Evolutionary conservation across 768 basidiomycete genomes (phyloP), one percentile per base, ranked within the genome.

Genomic region (Fomitopsis serialis): DNA sequence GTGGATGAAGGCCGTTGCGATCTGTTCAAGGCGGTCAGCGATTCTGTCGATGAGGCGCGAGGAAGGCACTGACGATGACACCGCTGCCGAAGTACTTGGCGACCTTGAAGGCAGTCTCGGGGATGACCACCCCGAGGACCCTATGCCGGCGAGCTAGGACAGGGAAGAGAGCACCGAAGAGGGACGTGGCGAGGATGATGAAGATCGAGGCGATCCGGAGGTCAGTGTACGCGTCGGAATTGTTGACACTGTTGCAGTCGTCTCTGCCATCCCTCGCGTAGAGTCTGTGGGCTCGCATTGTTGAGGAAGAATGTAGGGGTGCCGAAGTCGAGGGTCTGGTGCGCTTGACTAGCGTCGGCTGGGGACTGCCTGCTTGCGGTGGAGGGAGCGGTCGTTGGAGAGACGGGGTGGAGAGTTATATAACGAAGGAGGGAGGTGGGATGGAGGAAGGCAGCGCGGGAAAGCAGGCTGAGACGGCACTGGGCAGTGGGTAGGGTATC

Each of bases 11-110:
- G 89, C n/a, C 10, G 93, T 96, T 1, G 92, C 92, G 54, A 97
- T 87, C 89, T 91, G 58, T 24, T 45, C 13, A 54, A 25, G 17
- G 22, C 49, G 40, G 21, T 57, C 9, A 56, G 27, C 45, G 45
- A 43, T 17, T 15, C 19, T 45, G n/a, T 19, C 22, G 23, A 12
- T 21, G 32, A 21, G 22, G 42, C 45, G 53, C 29, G 2, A 48
- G 25, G 48, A 36, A 8, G 23, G 15, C 15, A 72, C 85, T 61
- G 54, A 89, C 88, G 60, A 92, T 91, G 46, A 92, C 88, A 23
- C 92, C 92, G 13, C 89, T 92, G 24, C 92, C 92, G 69, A 95
- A 94, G 67, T 87, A 92, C 68, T 92, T 93, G 29, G 89, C 85
- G 66, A 93, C 90, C 48, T 94, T 85, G 55, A 89, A 92, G 2